phyloP scores from a whole-genome alignment of 2,329 filamentous ascomycete genomes.

The Claviceps purpurea region DNA sequence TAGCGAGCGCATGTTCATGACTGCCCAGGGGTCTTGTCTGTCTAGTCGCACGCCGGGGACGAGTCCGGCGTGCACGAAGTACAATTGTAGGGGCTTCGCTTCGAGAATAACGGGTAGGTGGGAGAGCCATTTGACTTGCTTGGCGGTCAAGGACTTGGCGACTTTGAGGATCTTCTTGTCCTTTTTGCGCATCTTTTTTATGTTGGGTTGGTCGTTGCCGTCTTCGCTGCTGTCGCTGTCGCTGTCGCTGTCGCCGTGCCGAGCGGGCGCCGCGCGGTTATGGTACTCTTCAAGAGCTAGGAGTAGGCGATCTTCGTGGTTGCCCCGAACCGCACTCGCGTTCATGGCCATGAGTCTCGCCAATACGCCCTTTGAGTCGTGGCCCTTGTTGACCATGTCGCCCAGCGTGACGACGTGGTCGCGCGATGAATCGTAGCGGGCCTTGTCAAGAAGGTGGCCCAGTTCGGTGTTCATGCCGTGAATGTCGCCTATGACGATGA shows the following conservation, averaged over 20 bases:
- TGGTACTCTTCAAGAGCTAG: conserved; percentile 35
- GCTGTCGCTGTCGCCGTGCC: background rate
- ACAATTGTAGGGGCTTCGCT: conserved; percentile 49
- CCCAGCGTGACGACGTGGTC: conserved; percentile 70
- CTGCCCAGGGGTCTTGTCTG: conserved; percentile 60
- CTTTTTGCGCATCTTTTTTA: conserved; percentile 19
- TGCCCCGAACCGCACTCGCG: conserved; percentile 76
- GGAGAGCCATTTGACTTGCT: conserved; percentile 57
- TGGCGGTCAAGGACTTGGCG: conserved; percentile 35
- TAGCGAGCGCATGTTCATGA: conserved; percentile 87
- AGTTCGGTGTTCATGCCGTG: conserved; percentile 71
- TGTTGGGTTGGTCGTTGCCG: conserved; percentile 11
- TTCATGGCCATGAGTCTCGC: conserved; percentile 58
- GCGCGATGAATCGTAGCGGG: conserved; percentile 38
- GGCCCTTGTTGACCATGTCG: conserved; percentile 76
- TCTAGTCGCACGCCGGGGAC: conserved; percentile 60
- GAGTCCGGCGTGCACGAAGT: conserved; percentile 75
- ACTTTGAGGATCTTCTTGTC: conserved; percentile 34
- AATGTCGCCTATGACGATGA: conserved; percentile 82
- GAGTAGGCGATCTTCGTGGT: conserved; percentile 84
- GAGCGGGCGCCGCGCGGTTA: conserved; percentile 14
- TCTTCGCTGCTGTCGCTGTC: background rate
- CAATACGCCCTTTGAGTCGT: conserved; percentile 67
- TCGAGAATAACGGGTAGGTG: conserved; percentile 65
- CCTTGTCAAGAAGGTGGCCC: conserved; percentile 50